These are phyloP conservation scores for Trypanosoma platydactyli DNA, from an alignment of 208 protist species.

Conservation along the genomic window DNA sequence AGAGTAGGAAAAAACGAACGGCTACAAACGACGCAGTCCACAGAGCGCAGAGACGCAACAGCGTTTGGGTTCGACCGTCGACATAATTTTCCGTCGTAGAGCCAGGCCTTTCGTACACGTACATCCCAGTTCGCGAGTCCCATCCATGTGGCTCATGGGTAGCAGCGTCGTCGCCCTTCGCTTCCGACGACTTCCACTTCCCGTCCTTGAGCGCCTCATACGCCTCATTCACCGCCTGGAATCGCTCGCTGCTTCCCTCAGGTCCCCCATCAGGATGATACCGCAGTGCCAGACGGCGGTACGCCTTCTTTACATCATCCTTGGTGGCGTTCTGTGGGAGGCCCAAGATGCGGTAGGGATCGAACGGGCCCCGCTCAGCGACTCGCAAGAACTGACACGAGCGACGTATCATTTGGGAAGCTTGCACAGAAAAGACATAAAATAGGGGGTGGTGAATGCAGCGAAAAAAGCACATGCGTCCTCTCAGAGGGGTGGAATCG, in stretches of 20 bases:
- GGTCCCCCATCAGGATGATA: constrained; percentile 77
- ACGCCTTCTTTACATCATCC: constrained; percentile 72
- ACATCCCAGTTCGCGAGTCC: constrained; percentile 63
- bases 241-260: constrained; percentile 68
- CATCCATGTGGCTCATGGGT: constrained; percentile 32
- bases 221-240: constrained; percentile 80
- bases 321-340: constrained; percentile 51
- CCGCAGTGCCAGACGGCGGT: constrained; percentile 64
- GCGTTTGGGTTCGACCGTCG: constrained; percentile 43
- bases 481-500: too few species aligned
- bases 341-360: constrained; percentile 84
- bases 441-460: not conserved
- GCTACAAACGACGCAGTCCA: constrained; percentile 61
- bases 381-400: constrained; percentile 30
- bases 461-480: not conserved
- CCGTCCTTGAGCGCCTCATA: constrained; percentile 74
- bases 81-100: constrained; percentile 80
- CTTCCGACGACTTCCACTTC: constrained; percentile 37
- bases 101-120: constrained; percentile 80
- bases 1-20: constrained; percentile 51
- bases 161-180: not conserved
- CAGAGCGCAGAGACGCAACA: constrained; percentile 52
- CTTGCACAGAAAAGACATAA: constrained; percentile 19
- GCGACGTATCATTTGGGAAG: constrained; percentile 32
- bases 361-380: constrained; percentile 62